A percentile compares a stretch with the other conserved stretches of the same genome.
Evolutionary conservation across 768 basidiomycete species (phyloP).

Genomic region (Phaffia tasmanica): DNA sequence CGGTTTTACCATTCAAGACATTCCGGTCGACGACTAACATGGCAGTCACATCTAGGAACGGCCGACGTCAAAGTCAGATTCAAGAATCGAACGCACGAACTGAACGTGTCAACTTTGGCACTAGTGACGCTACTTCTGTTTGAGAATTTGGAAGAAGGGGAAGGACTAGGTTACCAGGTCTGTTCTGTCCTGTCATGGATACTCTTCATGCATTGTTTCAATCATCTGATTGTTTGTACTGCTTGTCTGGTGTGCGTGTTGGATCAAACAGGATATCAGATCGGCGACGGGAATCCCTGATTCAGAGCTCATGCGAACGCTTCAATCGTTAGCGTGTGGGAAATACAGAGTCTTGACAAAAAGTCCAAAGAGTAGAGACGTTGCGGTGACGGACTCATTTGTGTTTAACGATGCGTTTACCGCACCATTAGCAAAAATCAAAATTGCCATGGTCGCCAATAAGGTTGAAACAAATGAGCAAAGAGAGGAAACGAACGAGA

Average conservation of each 20-base stretch:
- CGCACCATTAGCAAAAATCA: slow-evolving; percentile 74
- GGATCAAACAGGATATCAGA: slow-evolving; percentile 60
- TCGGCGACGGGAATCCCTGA: slow-evolving; percentile 62
- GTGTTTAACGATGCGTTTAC: slow-evolving; percentile 78
- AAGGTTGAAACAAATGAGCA: slow-evolving; percentile 80
- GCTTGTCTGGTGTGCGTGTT: neutral
- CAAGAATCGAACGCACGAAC: slow-evolving; percentile 66
- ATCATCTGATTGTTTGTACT: neutral
- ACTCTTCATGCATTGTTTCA: neutral
- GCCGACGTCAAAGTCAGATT: slow-evolving; percentile 79
- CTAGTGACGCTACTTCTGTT: slow-evolving; percentile 80
- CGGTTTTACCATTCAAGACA: slow-evolving; percentile 80
- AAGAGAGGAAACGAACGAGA: slow-evolving; percentile 75
- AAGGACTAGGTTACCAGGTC: slow-evolving; percentile 66
- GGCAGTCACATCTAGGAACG: slow-evolving; percentile 81
- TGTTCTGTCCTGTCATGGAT: slow-evolving; percentile 30
- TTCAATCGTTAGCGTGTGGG: slow-evolving; percentile 91
- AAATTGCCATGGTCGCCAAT: slow-evolving; percentile 77
- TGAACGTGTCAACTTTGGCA: slow-evolving; percentile 85
- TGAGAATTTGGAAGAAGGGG: slow-evolving; percentile 55
- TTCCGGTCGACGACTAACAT: slow-evolving; percentile 77
- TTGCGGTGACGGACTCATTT: slow-evolving; percentile 64
- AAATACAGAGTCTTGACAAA: slow-evolving; percentile 89
- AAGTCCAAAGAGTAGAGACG: slow-evolving; percentile 74
- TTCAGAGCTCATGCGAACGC: slow-evolving; percentile 70